A percentile compares a stretch with the other conserved stretches of the same genome.
Conservation (phyloP, 257 asterid genomes). For the Solanum paucissectum region DNA sequence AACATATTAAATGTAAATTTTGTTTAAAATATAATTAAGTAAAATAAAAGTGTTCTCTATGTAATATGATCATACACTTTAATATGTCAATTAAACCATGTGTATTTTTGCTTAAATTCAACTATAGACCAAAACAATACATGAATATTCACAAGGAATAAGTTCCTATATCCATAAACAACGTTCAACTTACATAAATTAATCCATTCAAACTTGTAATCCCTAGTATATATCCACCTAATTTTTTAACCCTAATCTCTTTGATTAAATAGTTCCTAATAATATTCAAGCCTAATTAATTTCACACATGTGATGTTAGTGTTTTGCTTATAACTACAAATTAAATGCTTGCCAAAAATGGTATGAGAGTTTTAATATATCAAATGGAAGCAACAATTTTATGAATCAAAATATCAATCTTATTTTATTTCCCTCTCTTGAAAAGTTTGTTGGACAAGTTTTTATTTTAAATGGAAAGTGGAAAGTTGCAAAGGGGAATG, state of each 20-base stretch:
- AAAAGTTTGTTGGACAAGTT: not conserved
- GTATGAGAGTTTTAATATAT: not conserved
- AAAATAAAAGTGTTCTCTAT: not conserved
- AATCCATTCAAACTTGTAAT: not conserved
- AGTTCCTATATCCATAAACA: not conserved
- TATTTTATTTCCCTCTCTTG: not conserved
- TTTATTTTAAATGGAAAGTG: not conserved
- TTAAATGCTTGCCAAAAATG: not conserved
- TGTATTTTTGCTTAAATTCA: not conserved
- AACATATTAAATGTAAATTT: not conserved
- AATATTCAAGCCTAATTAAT: not conserved
- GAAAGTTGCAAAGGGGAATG: not conserved
- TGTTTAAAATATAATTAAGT: not conserved
- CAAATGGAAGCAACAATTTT: not conserved
- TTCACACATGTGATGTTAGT: not conserved
- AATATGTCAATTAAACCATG: not conserved
- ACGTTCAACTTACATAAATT: not conserved
- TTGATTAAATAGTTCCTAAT: not conserved
- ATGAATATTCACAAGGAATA: not conserved
- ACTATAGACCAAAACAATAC: not conserved
- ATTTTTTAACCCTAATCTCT: not conserved
- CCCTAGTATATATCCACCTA: not conserved
- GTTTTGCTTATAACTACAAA: not conserved
- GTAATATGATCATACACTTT: no score
- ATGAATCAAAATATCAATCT: not conserved